Conservation (phyloP, 176 grass and related monocot genomes). For the Otatea glauca region DNA sequence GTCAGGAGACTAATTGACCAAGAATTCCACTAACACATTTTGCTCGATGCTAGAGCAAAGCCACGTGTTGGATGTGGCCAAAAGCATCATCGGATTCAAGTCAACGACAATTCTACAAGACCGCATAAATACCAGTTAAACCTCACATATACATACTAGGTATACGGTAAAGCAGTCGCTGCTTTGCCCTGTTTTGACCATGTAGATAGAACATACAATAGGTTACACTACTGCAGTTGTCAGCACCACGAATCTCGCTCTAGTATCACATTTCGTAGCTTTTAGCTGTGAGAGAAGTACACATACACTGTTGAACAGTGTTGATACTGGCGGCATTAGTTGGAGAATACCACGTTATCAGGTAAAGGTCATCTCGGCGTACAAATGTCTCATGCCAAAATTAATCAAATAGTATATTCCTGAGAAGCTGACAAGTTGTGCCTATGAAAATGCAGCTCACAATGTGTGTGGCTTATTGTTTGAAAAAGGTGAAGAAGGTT, state of each 20-base stretch:
- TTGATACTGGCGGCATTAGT: neutral
- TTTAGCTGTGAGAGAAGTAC: neutral
- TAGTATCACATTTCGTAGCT: neutral
- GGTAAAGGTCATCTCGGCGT: neutral
- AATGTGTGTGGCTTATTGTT: neutral
- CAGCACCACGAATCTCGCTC: neutral
- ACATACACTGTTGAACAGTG: neutral
- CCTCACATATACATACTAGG: neutral
- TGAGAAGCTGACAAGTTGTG: neutral
- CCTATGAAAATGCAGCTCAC: neutral
- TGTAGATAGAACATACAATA: conserved; percentile 13
- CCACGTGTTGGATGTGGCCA: neutral
- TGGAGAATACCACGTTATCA: neutral
- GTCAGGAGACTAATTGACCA: neutral
- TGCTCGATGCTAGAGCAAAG: neutral
- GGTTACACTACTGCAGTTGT: neutral
- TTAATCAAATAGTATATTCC: neutral
- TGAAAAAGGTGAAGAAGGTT: too few species aligned
- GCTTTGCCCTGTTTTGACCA: neutral
- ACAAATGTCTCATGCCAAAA: neutral
- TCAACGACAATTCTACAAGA: neutral
- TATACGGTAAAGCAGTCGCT: neutral
- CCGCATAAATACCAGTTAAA: neutral
- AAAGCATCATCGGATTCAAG: neutral
- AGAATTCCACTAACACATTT: neutral